Evolutionary conservation across 495 filamentous ascomycete species (phyloP).

Genomic region (Hypoxylon fuscum): DNA sequence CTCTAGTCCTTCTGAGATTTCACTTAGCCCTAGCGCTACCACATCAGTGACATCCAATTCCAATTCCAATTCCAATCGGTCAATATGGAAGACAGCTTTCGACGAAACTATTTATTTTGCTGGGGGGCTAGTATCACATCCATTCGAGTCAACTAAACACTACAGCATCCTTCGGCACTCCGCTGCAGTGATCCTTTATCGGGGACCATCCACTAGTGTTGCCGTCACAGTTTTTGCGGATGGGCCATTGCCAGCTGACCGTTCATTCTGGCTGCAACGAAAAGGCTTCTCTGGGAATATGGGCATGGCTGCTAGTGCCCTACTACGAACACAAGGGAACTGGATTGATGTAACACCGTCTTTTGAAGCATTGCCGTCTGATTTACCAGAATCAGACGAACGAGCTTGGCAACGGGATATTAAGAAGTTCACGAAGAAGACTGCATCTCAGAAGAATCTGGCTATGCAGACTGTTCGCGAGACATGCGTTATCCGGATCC

Average conservation of each 20-base stretch:
- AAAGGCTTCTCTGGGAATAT: conserved; percentile 74
- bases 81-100: conserved; percentile 57
- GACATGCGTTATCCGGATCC: conserved; percentile 70
- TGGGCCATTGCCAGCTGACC: conserved; percentile 62
- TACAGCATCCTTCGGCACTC: conserved; percentile 74
- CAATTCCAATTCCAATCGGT: conserved; percentile 15
- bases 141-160: conserved; percentile 71
- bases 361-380: conserved; percentile 52
- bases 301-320: conserved; percentile 70
- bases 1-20: conserved; percentile 33
- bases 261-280: conserved; percentile 71
- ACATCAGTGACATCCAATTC: conserved; percentile 15
- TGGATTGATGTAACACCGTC: conserved; percentile 74
- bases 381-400: conserved; percentile 61
- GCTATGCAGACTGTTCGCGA: conserved; percentile 64
- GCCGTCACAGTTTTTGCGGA: conserved; percentile 70
- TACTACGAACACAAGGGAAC: conserved; percentile 61
- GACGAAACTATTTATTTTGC: conserved; percentile 69
- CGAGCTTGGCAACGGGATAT: conserved; percentile 75
- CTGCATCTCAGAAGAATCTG: conserved; percentile 46
- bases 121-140: conserved; percentile 68
- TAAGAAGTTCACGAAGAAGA: conserved; percentile 63
- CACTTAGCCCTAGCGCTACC: conserved; percentile 18
- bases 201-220: conserved; percentile 68
- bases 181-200: conserved; percentile 68